phyloP scores from a whole-genome alignment of 2,329 filamentous ascomycete genomes.

The Didymellaceae sp. region DNA sequence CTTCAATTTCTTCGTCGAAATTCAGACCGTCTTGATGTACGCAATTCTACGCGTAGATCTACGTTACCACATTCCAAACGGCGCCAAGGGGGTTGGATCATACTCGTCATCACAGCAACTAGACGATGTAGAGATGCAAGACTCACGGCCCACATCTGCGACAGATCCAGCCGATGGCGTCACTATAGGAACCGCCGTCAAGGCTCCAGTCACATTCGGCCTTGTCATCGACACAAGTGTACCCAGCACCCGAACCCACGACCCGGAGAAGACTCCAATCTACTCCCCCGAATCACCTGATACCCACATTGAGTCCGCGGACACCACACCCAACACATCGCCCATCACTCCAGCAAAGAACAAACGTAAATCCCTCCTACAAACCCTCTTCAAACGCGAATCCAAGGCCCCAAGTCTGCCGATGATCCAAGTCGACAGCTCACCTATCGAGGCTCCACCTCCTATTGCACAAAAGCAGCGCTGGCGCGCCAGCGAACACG shows the following conservation, averaged over 20 bases:
- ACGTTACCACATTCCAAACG: slow-evolving; percentile 77
- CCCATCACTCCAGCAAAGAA: slow-evolving; percentile 8
- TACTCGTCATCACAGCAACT: slow-evolving; percentile 22
- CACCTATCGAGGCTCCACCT: slow-evolving; percentile 8
- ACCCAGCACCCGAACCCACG: slow-evolving; percentile 8
- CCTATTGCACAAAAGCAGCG: slow-evolving; percentile 17
- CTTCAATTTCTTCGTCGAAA: slow-evolving; percentile 78
- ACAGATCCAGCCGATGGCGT: slow-evolving; percentile 4
- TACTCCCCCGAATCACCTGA: slow-evolving; percentile 9
- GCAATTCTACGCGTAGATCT: slow-evolving; percentile 72
- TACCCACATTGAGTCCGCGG: not conserved
- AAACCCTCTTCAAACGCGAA: slow-evolving; percentile 11
- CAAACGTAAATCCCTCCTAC: slow-evolving; percentile 10
- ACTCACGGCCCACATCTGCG: slow-evolving; percentile 21
- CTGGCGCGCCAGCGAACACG: slow-evolving; percentile 32
- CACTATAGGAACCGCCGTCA: not conserved
- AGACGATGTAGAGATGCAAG: slow-evolving; percentile 27
- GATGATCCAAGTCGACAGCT: slow-evolving; percentile 4
- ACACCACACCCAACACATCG: slow-evolving; percentile 4
- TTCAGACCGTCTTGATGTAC: slow-evolving; percentile 72
- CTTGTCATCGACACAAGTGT: slow-evolving; percentile 11
- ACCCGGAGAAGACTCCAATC: slow-evolving; percentile 12
- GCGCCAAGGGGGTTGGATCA: slow-evolving; percentile 59
- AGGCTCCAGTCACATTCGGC: slow-evolving; percentile 3
- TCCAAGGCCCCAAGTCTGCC: slow-evolving; percentile 7